Base-by-base conservation (phyloP, 2,329 filamentous ascomycete species). In the Ophiosphaerella herpotricha region DNA sequence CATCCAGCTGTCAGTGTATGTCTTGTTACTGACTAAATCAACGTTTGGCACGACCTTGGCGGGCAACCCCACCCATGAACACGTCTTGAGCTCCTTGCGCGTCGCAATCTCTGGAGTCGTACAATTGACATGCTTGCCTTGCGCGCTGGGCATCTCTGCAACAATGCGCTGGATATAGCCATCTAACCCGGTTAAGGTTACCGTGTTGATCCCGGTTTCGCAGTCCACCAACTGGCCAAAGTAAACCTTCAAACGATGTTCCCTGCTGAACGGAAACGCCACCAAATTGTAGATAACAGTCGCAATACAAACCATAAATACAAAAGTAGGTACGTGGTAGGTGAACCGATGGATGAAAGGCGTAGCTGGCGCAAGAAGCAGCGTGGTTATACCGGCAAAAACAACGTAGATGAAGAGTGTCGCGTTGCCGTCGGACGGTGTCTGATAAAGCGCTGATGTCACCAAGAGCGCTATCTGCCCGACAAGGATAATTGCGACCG, bases 321-420 rank as follows among this genome's bases (percentile, higher is more conserved):
- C 73, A 61, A 96, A 86, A 0, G 87, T 76, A 0, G 94, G 92
- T 4, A 97, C 72, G 52, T 96, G 91, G 67, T 89, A 88, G 1
- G 87, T 90, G 56, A 94, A 85, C 37, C 93, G 87, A 70, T 97
- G 92, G 35, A 96, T 80, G 68, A 96, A 96, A 0, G 94, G 94
- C 0, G 86, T 82, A 2, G 91, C 72, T 0, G 94, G 94, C 1
- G 90, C 77, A 14, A 97, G 75, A 0, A 96, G 68, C 1, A 96
- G 68, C 1, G 90, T 82, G 11, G 86, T 85, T 54, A 93, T 80
- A 6, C 80, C 67, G 0, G 87, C 86, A 36, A 91, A 81, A 32
- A 84, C 72, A 12, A 95, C 68, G 70, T 96, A 91, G 5, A 91
- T 86, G 7, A 84, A 72, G 13, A 96, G 74, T 14, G 87, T 78